A percentile compares a stretch with the other conserved stretches of the same genome.
Evolutionary conservation across 805 yeast genomes (phyloP).

Genomic region (Nakazawaea pomicola): DNA sequence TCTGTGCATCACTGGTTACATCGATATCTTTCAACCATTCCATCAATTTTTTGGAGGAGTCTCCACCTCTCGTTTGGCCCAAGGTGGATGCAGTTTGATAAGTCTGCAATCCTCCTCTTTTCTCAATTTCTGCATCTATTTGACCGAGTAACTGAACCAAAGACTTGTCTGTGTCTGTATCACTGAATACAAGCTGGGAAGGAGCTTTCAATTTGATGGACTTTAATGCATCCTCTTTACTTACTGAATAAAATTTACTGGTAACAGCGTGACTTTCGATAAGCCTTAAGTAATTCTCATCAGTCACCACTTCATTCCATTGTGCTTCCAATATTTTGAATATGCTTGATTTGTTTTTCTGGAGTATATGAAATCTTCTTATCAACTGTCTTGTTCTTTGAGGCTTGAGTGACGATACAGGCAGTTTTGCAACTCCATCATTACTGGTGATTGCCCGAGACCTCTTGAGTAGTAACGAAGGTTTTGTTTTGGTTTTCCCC

Average conservation of each 20-base stretch:
- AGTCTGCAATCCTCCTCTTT: slow-evolving; percentile 69
- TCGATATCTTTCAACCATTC: slow-evolving; percentile 54
- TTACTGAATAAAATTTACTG: slow-evolving; percentile 10
- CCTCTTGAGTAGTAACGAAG: slow-evolving; percentile 22
- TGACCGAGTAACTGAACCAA: slow-evolving; percentile 36
- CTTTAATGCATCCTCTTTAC: slow-evolving; percentile 11
- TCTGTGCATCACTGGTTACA: slow-evolving; percentile 3
- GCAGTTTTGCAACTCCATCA: slow-evolving; percentile 10
- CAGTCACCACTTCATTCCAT: slow-evolving; percentile 19
- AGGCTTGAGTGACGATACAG: slow-evolving; percentile 55
- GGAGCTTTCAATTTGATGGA: slow-evolving; percentile 19
- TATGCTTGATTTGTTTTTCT: slow-evolving; percentile 47
- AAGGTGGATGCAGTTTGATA: slow-evolving; percentile 84
- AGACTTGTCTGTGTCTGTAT: slow-evolving; percentile 12
- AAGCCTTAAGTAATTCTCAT: slow-evolving; percentile 16
- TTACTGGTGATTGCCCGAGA: slow-evolving; percentile 30
- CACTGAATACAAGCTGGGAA: slow-evolving; percentile 10
- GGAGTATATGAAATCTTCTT: slow-evolving; percentile 67
- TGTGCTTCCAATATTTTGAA: slow-evolving; percentile 25
- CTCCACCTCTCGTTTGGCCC: slow-evolving; percentile 92
- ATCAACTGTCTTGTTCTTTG: slow-evolving; percentile 69
- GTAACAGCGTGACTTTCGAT: slow-evolving; percentile 12
- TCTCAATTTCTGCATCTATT: slow-evolving; percentile 57
- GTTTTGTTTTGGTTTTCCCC: slow-evolving; percentile 16
- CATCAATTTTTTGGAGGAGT: slow-evolving; percentile 77